Base-by-base conservation (phyloP, 306 rosid genomes). In the Rubus parviflorus region DNA sequence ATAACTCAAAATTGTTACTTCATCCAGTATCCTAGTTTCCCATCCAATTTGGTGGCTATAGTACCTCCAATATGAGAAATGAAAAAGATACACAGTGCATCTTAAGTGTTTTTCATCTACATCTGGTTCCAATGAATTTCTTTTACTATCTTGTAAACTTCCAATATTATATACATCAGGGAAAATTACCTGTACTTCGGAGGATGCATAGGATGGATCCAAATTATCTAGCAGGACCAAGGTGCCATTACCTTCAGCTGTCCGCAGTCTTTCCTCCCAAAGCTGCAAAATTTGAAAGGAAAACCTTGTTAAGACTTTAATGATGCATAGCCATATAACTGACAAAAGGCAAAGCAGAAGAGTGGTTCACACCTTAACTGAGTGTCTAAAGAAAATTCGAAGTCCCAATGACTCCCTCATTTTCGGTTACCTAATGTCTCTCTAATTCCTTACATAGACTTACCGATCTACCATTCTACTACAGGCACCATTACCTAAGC, bases 141-240 rank as follows among this genome's bases (percentile, higher is more conserved):
- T 68, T 53, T 35, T 17, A 43, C 19, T 3, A 57, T 17, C 56
- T 17, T 43, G 46, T 23, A 43, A 57, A 42, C 19, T 57, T 57
- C 69, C 45, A 15, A 57, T 15, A 37, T 42, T 4, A 43, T 22
- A 57, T 17, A 17, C 52, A 72, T 20, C 8, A 15, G 11, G 66
- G 20, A 41, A 40, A 42, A 13, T 35, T 83, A 90, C 93, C 93
- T 90, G 91, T 41, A 88, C 83, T 70, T 85, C 90, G 60, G 30
- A 20, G 56, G 96, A 85, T 10, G 91, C 30, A 76, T 56, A 82
- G 73, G 90, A 83, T 25, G 90, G 90, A 79, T 90, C 96, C 70
- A 90, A 77, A 82, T 90, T 87, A 75, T 76, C 77, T 58, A 90
- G 81, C 70, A 88, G 79, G 71, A 88, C 87, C 74, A 90, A 75